These are phyloP conservation scores for Kondoa malvinella DNA, from an alignment of 768 basidiomycete genomes.

Conservation along the genomic window DNA sequence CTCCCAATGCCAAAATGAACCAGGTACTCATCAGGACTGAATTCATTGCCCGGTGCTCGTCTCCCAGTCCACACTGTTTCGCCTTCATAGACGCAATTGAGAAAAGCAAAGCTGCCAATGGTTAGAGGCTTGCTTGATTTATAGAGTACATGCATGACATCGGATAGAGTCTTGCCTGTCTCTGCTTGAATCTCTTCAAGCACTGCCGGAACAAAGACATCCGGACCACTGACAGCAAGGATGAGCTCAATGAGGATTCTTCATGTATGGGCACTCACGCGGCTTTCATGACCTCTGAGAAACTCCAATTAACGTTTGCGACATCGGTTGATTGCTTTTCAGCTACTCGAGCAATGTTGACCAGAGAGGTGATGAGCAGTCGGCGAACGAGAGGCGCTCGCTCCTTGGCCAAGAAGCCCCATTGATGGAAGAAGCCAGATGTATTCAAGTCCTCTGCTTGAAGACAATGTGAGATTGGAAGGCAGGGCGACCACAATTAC, in stretches of 20 bases:
- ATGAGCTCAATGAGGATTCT: no score
- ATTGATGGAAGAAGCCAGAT: neutral
- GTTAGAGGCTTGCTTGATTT: neutral
- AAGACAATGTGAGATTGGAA: neutral
- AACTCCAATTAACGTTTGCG: neutral
- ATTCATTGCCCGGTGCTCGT: neutral
- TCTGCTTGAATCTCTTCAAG: neutral
- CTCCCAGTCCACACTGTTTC: neutral
- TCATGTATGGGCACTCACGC: neutral
- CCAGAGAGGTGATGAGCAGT: neutral
- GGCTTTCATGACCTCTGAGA: neutral
- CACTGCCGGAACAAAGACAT: neutral
- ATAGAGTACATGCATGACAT: neutral
- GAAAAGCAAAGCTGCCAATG: neutral
- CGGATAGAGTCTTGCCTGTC: neutral
- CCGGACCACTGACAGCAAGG: neutral
- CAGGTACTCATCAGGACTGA: neutral
- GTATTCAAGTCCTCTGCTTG: neutral
- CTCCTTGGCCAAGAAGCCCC: neutral
- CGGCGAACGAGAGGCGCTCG: neutral
- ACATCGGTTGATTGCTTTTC: neutral
- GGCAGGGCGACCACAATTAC: neutral
- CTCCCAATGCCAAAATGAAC: neutral
- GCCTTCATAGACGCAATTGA: neutral
- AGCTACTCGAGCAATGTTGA: neutral